Conservation (phyloP, 2,329 filamentous ascomycete genomes). For the Talaromyces sp. region DNA sequence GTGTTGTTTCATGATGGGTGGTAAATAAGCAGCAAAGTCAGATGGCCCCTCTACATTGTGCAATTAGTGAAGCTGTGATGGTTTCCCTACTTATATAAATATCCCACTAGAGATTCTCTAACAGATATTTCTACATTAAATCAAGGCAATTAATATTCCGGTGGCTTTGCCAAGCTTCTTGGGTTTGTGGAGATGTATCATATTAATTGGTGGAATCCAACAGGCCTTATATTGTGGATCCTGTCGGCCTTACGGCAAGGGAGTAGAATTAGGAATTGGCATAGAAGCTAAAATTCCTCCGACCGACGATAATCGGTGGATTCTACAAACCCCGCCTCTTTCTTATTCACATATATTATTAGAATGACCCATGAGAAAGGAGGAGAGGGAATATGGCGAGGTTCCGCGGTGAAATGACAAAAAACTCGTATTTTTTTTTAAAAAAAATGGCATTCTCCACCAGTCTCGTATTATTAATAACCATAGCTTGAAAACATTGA, state of each 20-base stretch:
- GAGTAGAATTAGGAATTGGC: too few species aligned
- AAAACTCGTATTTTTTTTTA: neutral
- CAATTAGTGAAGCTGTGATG: neutral
- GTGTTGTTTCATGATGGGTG: slow-evolving; percentile 2
- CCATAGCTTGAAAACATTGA: neutral
- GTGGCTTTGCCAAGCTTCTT: neutral
- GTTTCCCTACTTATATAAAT: neutral
- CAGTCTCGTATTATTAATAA: neutral
- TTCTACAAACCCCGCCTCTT: neutral
- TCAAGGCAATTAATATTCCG: neutral
- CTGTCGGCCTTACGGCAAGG: too few species aligned
- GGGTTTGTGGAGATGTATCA: neutral
- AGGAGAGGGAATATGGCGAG: neutral
- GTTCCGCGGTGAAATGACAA: neutral
- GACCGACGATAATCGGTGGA: neutral
- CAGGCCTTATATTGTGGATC: neutral
- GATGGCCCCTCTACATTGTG: neutral
- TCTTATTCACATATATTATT: neutral
- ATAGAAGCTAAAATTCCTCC: neutral
- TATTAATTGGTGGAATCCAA: neutral
- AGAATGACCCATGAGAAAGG: neutral
- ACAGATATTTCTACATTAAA: neutral
- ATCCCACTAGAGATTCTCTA: neutral
- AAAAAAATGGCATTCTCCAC: neutral
- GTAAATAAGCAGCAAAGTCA: neutral